These are phyloP conservation scores for Microbotryum saponariae DNA, from an alignment of 1,284 basidiomycete species.

Conservation along the genomic window DNA sequence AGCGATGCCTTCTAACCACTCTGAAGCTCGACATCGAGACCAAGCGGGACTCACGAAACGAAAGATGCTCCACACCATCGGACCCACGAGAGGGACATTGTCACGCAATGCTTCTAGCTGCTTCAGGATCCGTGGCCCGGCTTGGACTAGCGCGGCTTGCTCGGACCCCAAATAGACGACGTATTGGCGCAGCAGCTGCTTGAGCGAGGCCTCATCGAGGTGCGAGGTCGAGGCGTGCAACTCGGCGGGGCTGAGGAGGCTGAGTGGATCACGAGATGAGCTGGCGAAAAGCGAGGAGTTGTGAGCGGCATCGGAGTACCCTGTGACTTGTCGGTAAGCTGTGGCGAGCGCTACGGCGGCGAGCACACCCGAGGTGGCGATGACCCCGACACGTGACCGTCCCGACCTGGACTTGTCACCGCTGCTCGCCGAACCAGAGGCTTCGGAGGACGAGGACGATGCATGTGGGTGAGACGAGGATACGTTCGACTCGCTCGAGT, in stretches of 20 bases:
- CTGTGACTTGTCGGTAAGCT: background rate
- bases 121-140: constrained; percentile 30
- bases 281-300: background rate
- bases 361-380: no score
- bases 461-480: no score
- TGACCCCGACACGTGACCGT: no score
- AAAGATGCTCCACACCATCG: constrained; percentile 27
- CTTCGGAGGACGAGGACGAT: no score
- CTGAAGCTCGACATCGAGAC: background rate
- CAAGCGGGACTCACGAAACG: constrained; percentile 21
- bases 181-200: constrained; percentile 32
- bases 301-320: background rate
- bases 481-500: no score
- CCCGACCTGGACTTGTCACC: no score
- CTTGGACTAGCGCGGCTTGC: constrained; percentile 26
- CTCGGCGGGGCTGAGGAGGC: constrained; percentile 17
- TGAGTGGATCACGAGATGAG: constrained; percentile 24
- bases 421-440: no score
- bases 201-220: constrained; percentile 12
- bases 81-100: constrained; percentile 32
- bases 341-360: constrained; percentile 1
- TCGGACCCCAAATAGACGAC: constrained; percentile 33
- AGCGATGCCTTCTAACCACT: background rate
- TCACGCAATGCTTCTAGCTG: constrained; percentile 31
- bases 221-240: constrained; percentile 29